Conservation (phyloP, 352 stramenopile species). For the Phytophthora sansomeana region DNA sequence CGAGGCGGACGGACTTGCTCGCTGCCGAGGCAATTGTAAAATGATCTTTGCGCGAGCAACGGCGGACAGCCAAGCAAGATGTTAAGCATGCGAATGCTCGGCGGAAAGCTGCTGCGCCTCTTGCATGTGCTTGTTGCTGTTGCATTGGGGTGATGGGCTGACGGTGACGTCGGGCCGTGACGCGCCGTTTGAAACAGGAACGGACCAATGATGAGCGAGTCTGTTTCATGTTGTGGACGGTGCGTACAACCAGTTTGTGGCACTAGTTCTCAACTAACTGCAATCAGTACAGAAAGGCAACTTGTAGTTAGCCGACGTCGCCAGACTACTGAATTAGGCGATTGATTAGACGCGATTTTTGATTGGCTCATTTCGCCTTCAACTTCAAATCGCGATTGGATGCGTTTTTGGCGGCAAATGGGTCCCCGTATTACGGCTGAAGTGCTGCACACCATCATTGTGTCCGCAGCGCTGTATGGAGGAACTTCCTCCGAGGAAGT, state of each 20-base stretch:
- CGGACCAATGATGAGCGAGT: conserved; percentile 12
- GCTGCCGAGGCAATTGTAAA: conserved; percentile 29
- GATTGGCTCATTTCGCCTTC: conserved; percentile 20
- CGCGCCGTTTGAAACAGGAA: conserved; percentile 17
- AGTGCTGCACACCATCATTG: no score
- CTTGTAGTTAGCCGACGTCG: neutral
- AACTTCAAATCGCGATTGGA: conserved; percentile 31
- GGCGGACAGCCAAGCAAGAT: neutral
- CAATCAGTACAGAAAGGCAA: conserved; percentile 26
- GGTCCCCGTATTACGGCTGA: no score
- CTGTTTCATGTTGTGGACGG: neutral
- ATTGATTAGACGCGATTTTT: conserved; percentile 36
- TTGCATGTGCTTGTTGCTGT: conserved; percentile 29
- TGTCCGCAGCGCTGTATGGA: no score
- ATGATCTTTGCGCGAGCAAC: conserved; percentile 17
- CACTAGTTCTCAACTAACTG: conserved; percentile 13
- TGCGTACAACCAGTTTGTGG: neutral
- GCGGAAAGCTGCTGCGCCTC: neutral
- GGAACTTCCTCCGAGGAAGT: no score
- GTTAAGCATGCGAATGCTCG: conserved; percentile 12
- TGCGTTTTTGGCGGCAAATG: neutral
- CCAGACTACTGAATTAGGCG: conserved; percentile 26
- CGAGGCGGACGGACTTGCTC: conserved; percentile 16
- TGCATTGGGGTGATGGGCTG: conserved; percentile 14
- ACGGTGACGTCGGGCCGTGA: conserved; percentile 28